Percentiles rank a stretch among this genome's conserved stretches.
These are phyloP conservation scores for Melampsora larici-populina DNA, from an alignment of 1,284 basidiomycete genomes.

Conservation along the genomic window DNA sequence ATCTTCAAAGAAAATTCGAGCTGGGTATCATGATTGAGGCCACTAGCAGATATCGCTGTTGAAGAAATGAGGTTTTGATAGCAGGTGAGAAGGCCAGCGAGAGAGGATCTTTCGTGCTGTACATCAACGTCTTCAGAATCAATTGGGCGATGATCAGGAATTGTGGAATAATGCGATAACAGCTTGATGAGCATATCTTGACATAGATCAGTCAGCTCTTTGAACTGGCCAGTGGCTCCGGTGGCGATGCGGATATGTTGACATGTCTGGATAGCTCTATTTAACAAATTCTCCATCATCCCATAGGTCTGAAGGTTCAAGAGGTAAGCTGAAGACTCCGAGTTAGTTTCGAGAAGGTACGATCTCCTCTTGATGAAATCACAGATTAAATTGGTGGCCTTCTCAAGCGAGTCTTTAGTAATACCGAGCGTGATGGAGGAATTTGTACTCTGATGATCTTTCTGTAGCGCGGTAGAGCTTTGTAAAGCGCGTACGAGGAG, in stretches of 20 bases:
- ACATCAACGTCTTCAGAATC: slow-evolving; percentile 26
- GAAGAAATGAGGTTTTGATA: slow-evolving; percentile 26
- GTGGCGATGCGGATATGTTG: slow-evolving; percentile 13
- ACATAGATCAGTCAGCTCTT: slow-evolving; percentile 17
- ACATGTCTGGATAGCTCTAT: slow-evolving; percentile 32
- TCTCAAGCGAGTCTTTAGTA: slow-evolving; percentile 34
- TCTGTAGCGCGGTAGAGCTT: slow-evolving; percentile 6
- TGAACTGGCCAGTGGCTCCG: slow-evolving; percentile 3
- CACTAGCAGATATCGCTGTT: neutral
- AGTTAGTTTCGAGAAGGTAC: slow-evolving; percentile 11
- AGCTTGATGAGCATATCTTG: slow-evolving; percentile 29
- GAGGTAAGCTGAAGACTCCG: slow-evolving; percentile 5
- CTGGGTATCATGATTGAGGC: neutral
- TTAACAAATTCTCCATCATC: slow-evolving; percentile 32
- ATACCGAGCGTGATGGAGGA: neutral
- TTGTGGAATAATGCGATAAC: slow-evolving; percentile 30
- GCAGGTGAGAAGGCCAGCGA: slow-evolving; percentile 35
- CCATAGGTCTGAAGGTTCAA: slow-evolving; percentile 28
- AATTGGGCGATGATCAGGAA: slow-evolving; percentile 29
- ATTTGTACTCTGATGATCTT: neutral
- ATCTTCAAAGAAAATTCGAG: slow-evolving; percentile 33
- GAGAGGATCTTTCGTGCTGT: slow-evolving; percentile 29
- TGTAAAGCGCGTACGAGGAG: slow-evolving; percentile 31
- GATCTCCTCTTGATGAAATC: slow-evolving; percentile 31
- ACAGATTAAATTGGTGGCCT: slow-evolving; percentile 29